Evolutionary conservation across 306 rosid species (phyloP), one percentile per base, ranked within the genome.

Genomic region (Corylus avellana): DNA sequence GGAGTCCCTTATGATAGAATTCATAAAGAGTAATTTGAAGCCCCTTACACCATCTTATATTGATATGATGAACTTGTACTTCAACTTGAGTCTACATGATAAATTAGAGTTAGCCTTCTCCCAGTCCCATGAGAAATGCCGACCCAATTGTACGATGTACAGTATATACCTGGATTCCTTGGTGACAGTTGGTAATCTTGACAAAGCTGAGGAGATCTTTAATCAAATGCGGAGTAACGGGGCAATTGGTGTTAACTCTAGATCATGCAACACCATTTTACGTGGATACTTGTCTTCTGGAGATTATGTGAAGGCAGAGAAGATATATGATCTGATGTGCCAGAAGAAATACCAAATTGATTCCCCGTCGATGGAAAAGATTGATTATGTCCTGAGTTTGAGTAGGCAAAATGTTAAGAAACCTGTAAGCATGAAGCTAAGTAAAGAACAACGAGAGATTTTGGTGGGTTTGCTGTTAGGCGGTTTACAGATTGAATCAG

Each of bases 381-480:
- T 94, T 77, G 92, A 94, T 37, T 84, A 82, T 83, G 79, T 92
- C 71, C 76, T 94, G 77, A 94, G 97, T 86, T 86, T 90, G 90
- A 91, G 85, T 72, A 87, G 85, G 86, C 87, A 84, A 78, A 73
- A 54, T 58, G 82, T 86, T 77, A 90, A 75, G 82, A 91, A 75
- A 58, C 95, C 92, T 70, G 62, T 73, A 64, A 91, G 88, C 89
- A 81, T 84, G 84, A 92, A 84, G 88, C 86, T 94, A 77, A 94
- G 92, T 86, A 90, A 90, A 76, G 97, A 92, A 54, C 97, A 92
- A 80, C 85, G 98, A 73, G 98, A 94, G 83, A 87, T 90, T 59
- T 87, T 92, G 79, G 87, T 94, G 74, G 97, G 98, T 76, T 67
- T 94, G 81, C 90, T 92, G 74, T 82, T 94, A 77, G 97, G 98